Percentiles rank a stretch among this genome's conserved stretches.
These are phyloP conservation scores for Trichoderma sp. DNA, from an alignment of 2,329 filamentous ascomycete species.

Conservation along the genomic window DNA sequence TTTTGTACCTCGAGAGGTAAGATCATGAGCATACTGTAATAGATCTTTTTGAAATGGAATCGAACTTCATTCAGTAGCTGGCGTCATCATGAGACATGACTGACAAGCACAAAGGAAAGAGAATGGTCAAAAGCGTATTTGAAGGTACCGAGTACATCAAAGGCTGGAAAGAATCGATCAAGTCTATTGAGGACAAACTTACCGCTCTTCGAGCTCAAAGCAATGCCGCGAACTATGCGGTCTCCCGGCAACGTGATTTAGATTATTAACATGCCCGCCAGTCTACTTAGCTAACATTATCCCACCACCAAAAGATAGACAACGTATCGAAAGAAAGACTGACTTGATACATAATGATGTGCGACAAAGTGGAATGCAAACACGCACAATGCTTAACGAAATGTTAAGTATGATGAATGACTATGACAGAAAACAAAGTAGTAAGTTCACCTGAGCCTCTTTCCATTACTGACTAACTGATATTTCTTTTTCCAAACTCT, in stretches of 20 bases:
- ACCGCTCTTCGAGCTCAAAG: not conserved
- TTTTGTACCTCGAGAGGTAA: not conserved
- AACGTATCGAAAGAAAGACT: not conserved
- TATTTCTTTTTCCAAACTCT: too few relatives aligned
- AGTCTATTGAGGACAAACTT: not conserved
- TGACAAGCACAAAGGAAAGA: not conserved
- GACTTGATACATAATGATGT: not conserved
- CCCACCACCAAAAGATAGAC: not conserved
- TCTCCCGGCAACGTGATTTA: not conserved
- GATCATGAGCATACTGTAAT: not conserved
- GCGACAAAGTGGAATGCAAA: not conserved
- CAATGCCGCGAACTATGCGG: not conserved
- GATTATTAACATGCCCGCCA: accelerated
- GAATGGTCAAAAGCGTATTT: not conserved
- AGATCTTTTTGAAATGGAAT: not conserved
- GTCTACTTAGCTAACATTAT: not conserved
- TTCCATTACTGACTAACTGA: too few relatives aligned
- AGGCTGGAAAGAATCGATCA: not conserved
- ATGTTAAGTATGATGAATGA: not conserved
- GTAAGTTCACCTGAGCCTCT: not conserved
- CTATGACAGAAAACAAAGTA: accelerated
- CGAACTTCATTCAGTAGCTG: not conserved
- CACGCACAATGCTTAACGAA: not conserved
- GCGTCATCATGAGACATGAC: not conserved
- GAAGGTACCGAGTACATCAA: not conserved